phyloP scores from a whole-genome alignment of 2,329 filamentous ascomycete species.

The Aureobasidium uvarum region DNA sequence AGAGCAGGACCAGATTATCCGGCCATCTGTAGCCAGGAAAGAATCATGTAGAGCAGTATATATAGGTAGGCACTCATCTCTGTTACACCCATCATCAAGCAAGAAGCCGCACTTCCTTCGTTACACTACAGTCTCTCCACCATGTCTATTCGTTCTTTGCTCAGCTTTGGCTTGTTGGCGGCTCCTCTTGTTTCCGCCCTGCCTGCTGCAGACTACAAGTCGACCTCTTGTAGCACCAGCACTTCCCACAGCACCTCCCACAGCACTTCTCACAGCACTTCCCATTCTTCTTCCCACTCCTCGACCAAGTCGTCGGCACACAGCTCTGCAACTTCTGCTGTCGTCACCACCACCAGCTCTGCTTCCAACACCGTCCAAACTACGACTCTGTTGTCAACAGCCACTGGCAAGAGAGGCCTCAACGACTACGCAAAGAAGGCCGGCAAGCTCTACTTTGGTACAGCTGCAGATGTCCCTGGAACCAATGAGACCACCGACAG shows the following conservation, averaged over 20 bases:
- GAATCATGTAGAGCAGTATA: constrained; percentile 1
- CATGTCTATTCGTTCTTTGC: constrained; percentile 26
- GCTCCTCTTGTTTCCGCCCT: constrained; percentile 18
- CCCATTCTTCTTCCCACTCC: constrained; percentile 6
- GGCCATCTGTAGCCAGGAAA: neutral
- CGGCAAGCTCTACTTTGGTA: constrained; percentile 56
- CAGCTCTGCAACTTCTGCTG: constrained; percentile 4
- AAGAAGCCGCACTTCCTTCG: constrained; percentile 18
- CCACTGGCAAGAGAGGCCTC: constrained; percentile 38
- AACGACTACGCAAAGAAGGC: constrained; percentile 55
- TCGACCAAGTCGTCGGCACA: constrained; percentile 4
- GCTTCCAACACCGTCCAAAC: constrained; percentile 19
- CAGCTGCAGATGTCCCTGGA: constrained; percentile 57
- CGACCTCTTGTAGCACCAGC: constrained; percentile 23
- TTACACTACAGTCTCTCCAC: neutral
- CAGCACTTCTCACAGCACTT: constrained; percentile 4
- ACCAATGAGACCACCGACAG: constrained; percentile 51
- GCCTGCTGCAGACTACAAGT: constrained; percentile 23
- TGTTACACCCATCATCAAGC: constrained; percentile 15
- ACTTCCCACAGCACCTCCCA: constrained; percentile 15
- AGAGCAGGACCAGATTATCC: constrained; percentile 19
- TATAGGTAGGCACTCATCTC: constrained; percentile 9
- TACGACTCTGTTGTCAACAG: constrained; percentile 17
- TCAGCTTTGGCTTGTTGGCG: constrained; percentile 24
- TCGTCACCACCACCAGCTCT: constrained; percentile 14